Base-by-base conservation (phyloP, 805 yeast genomes). In the Lachancea sp. region DNA sequence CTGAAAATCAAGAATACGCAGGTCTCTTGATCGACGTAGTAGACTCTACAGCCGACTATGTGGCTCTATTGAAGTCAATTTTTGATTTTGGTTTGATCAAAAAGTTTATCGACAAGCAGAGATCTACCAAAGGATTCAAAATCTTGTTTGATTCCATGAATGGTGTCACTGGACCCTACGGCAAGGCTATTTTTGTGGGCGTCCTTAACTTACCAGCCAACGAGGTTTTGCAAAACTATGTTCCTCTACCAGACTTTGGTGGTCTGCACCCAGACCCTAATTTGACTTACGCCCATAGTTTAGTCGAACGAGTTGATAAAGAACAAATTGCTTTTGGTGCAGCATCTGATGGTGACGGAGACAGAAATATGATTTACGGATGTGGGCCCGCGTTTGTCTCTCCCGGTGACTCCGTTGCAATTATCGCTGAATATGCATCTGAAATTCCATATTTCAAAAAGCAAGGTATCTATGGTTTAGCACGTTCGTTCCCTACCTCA, bases 311-410 rank as follows among this genome's bases (percentile, higher is more conserved):
- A 48, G 98, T 90, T n/a, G 97, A 92, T 57, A 58, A 64, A 16
- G 83, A 83, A 44, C 67, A 77, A 44, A 84, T 89, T 50, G 84
- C 90, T 6, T 90, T 90, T 61, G 98, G 98, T 48, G 97, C 97
- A 28, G 97, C 97, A 7, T 83, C 95, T n/a, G 98, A 87, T 60
- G 98, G 98, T 64, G 98, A 90, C 55, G 98, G 98, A 63, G 98
- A 90, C 61, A 79, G 98, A 68, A 90, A 90, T 64, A 90, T 90
- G 98, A 90, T 90, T 56, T 92, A 92, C 63, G 98, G 98, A 45
- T 87, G 86, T 29, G 83, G 83, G 34, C 62, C 64, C 12, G 76
- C 97, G 2, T 90, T 90, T 64, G 97, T 90, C 11, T 88, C 97
- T 1, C 98, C 98, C 7, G 97, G 98, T 60, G 98, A 90, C 64